These are phyloP conservation scores for Acacia acuminata DNA, from an alignment of 306 rosid genomes.

Conservation along the genomic window DNA sequence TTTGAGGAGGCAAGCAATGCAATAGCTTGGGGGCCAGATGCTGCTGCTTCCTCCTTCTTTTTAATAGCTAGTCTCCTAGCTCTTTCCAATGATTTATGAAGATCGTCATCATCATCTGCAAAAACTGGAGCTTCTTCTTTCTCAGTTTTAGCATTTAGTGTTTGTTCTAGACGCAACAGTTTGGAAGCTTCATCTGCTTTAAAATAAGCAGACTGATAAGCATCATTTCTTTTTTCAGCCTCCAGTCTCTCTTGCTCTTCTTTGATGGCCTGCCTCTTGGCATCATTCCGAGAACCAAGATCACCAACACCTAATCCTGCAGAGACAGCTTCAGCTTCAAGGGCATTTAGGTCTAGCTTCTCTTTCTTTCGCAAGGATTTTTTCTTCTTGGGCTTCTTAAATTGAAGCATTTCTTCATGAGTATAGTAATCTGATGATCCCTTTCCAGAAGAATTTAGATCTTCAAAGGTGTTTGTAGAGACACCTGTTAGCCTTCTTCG, in stretches of 20 bases:
- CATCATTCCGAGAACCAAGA: conserved; percentile 84
- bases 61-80: conserved; percentile 77
- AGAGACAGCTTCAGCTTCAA: conserved; percentile 92
- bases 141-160: conserved; percentile 47
- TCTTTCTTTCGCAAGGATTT: conserved; percentile 89
- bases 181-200: conserved; percentile 94
- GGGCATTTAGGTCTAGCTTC: conserved; percentile 86
- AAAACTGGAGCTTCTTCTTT: conserved; percentile 62
- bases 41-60: conserved; percentile 61
- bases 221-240: conserved; percentile 75
- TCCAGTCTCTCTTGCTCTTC: conserved; percentile 75
- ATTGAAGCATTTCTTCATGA: conserved; percentile 82
- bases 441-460: conserved; percentile 69
- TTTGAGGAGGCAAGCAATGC: conserved; percentile 71
- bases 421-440: conserved; percentile 76
- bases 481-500: conserved; percentile 73
- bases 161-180: conserved; percentile 66
- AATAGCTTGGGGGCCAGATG: conserved; percentile 74
- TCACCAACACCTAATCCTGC: conserved; percentile 89
- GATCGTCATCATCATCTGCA: conserved; percentile 86
- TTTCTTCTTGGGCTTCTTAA: conserved; percentile 90
- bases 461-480: conserved; percentile 56
- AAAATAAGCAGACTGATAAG: conserved; percentile 80
- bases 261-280: conserved; percentile 62
- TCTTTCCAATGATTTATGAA: conserved; percentile 77